These are phyloP conservation scores for Picochlorum costavermella DNA, from an alignment of 139 green algal species.

Conservation along the genomic window DNA sequence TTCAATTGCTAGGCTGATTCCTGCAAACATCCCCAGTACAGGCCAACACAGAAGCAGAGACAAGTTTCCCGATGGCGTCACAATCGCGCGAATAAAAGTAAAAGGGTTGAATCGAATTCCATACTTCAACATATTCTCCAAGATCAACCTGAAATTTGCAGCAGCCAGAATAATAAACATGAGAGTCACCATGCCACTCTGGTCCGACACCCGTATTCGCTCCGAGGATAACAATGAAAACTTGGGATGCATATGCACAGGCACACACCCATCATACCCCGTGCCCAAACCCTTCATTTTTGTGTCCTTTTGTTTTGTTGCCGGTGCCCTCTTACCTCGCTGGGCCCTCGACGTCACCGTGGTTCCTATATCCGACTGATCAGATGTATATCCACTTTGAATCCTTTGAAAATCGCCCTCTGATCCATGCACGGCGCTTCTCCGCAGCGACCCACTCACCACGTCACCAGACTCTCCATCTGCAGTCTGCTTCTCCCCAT, in stretches of 20 bases:
- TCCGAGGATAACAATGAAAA: conserved; percentile 53
- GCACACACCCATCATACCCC: conserved; percentile 14
- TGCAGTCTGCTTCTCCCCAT: conserved; percentile 1
- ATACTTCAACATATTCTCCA: conserved; percentile 81
- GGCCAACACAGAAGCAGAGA: conserved; percentile 45
- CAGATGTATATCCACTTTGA: conserved; percentile 27
- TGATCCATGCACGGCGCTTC: not conserved
- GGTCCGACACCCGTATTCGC: conserved; percentile 40
- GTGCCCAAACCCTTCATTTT: conserved; percentile 1
- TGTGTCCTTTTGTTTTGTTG: not conserved
- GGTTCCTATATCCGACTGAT: conserved; percentile 22
- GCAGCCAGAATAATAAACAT: conserved; percentile 60
- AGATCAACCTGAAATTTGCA: conserved; percentile 69
- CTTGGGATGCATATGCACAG: conserved; percentile 39
- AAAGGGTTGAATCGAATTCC: conserved; percentile 56
- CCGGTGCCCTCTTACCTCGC: not conserved
- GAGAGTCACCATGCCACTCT: conserved; percentile 62
- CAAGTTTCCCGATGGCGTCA: conserved; percentile 26
- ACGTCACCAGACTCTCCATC: no score
- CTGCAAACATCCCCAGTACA: conserved; percentile 13
- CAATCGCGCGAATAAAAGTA: conserved; percentile 22
- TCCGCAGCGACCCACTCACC: not conserved
- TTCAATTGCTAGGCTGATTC: conserved; percentile 29
- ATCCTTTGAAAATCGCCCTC: not conserved
- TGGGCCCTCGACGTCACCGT: not conserved